phyloP scores from a whole-genome alignment of 345 rosid species.

The Erucastrum elatum region DNA sequence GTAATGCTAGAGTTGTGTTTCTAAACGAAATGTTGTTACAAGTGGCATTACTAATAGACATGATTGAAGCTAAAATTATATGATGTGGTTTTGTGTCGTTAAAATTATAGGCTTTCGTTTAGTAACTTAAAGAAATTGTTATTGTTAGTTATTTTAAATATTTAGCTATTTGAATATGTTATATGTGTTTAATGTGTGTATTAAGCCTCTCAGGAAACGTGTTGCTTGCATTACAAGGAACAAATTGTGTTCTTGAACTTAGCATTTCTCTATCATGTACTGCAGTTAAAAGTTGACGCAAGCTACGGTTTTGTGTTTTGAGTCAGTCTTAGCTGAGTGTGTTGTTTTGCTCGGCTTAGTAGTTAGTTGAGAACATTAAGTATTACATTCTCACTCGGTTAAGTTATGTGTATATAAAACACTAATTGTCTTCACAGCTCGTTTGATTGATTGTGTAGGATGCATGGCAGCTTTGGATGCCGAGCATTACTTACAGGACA shows the following conservation, averaged over 20 bases:
- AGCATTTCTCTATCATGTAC: not conserved
- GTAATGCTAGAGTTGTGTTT: not conserved
- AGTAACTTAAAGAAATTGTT: not conserved
- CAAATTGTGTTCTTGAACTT: not conserved
- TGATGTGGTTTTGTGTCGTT: not conserved
- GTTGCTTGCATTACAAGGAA: not conserved
- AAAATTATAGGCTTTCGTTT: not conserved
- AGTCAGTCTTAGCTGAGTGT: too few relatives aligned
- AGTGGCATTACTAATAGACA: not conserved
- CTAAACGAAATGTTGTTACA: not conserved
- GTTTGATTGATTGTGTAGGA: conserved; percentile 50
- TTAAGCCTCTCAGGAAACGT: not conserved
- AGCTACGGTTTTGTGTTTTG: conserved; percentile 7
- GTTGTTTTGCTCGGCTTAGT: not conserved
- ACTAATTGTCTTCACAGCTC: not conserved
- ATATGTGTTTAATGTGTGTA: not conserved
- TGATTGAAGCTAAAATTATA: not conserved
- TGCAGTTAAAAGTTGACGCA: not conserved
- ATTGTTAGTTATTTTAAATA: not conserved
- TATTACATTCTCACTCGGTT: not conserved
- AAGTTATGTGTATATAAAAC: not conserved
- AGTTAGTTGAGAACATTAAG: not conserved
- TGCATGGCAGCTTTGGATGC: conserved; percentile 99
- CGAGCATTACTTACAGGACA: conserved; percentile 89
- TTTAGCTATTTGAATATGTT: not conserved